Base-by-base conservation (phyloP, 129 eudicot species). In the Centella asiatica region DNA sequence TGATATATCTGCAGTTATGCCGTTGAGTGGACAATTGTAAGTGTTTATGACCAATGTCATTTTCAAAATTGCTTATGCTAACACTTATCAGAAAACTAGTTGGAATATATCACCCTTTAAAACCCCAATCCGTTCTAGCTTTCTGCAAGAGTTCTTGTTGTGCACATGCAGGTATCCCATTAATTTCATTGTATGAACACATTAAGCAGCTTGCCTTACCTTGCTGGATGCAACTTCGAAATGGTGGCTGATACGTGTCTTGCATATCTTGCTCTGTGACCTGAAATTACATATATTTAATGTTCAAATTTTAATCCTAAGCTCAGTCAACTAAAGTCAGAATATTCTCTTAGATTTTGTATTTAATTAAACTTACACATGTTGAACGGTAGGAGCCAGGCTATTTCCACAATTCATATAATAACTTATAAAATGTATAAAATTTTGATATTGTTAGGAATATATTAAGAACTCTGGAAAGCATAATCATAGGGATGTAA, bases 181-280 rank as follows among this genome's bases (percentile, higher is more conserved):
- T 87, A n/a, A 93, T 81, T 20, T 78, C 65, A 62, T 93, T 93
- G 83, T 93, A 93, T 22, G 96, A 84, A 80, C 99, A 93, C 99
- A 93, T 93, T 69, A 93, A 70, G 84, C 99, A 93, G 75, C 99
- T 93, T 47, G 99, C 96, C 72, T 80, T 87, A 32, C 92, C 99
- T 53, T 85, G 72, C 65, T 77, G 72, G 42, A 93, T 85, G 77
- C 99, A 93, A 67, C 89, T 83, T 64, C 48, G 80, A 69, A 93
- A 93, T 37, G 99, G 99, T 66, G 93, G 89, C 62, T 84, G 79
- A 67, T 84, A 87, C 9, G 99, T 85, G 72, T 93, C 99, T 79
- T 74, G 85, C 93, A 93, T 74, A 77, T 93, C 99, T 73, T 93
- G 95, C 67, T 82, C 75, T 6, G 95, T 87, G 44, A 93, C 93